phyloP scores from a whole-genome alignment of 805 yeast species.

The Scheffersomyces ergatensis region DNA sequence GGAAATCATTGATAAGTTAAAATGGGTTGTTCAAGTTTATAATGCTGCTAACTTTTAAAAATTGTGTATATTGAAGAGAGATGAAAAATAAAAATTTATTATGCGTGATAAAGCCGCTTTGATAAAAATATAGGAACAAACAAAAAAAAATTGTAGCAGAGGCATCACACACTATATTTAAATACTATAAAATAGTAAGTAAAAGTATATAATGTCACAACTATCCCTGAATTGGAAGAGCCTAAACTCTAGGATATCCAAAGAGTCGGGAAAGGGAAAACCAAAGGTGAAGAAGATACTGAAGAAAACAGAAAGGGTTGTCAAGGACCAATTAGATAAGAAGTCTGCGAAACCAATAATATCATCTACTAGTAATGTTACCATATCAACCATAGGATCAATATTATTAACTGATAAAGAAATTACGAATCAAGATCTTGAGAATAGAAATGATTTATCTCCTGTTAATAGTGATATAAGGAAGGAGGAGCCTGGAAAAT shows the following conservation, averaged over 20 bases:
- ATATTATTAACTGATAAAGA: constrained; percentile 16
- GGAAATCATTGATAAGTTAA: constrained; percentile 74
- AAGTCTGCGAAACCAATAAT: background rate
- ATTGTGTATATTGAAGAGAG: too few species aligned
- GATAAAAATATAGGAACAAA: too few species aligned
- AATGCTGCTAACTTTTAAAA: constrained; percentile 11
- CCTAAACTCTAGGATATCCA: constrained; percentile 11
- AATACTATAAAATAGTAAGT: too few species aligned
- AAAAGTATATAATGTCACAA: background rate
- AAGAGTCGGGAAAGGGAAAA: constrained; percentile 6
- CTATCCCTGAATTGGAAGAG: constrained; percentile 25
- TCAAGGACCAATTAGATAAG: background rate
- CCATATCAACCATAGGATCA: background rate
- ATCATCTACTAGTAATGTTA: background rate
- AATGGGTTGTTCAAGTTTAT: constrained; percentile 55
- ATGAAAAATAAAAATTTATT: too few species aligned
- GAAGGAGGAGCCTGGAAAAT: constrained; percentile 61
- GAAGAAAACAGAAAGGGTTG: background rate
- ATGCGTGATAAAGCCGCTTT: too few species aligned
- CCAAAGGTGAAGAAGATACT: constrained; percentile 5
- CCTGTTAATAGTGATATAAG: constrained; percentile 14
- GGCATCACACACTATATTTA: too few species aligned
- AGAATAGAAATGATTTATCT: constrained; percentile 1
- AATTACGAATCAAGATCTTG: constrained; percentile 11
- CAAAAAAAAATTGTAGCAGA: too few species aligned